Conservation (phyloP, 2,329 filamentous ascomycete species). For the Xylariaceae sp. region DNA sequence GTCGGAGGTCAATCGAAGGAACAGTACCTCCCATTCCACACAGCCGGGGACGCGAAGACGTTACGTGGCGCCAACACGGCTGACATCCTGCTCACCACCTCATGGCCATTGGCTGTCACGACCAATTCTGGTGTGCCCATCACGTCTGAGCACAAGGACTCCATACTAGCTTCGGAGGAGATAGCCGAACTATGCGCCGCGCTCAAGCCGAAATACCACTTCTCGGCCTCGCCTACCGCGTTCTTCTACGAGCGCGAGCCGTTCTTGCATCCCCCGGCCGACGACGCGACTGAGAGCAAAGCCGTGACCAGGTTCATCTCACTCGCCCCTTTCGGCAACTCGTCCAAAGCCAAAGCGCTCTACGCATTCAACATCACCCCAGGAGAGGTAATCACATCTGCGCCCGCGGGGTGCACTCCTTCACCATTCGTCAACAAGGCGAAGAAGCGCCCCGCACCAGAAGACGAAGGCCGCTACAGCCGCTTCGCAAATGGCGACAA, state of each 20-base stretch:
- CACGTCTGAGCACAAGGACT: constrained; percentile 45
- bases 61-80: constrained; percentile 71
- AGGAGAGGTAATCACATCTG: constrained; percentile 51
- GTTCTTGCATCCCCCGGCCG: constrained; percentile 63
- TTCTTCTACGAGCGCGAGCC: constrained; percentile 89
- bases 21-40: constrained; percentile 72
- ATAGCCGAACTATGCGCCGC: constrained; percentile 72
- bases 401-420: constrained; percentile 67
- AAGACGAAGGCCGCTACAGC: constrained; percentile 44
- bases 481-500: constrained; percentile 49
- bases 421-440: constrained; percentile 59
- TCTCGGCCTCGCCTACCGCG: constrained; percentile 59
- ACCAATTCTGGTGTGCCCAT: constrained; percentile 60
- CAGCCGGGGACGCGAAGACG: constrained; percentile 66
- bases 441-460: constrained; percentile 50
- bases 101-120: constrained; percentile 76
- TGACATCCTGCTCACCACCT: constrained; percentile 80
- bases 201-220: constrained; percentile 88
- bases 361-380: constrained; percentile 72
- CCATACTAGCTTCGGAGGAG: constrained; percentile 54
- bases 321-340: constrained; percentile 71
- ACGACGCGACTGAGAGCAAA: constrained; percentile 43
- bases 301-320: constrained; percentile 84
- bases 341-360: constrained; percentile 70
- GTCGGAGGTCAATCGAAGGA: constrained; percentile 61